A percentile compares a stretch with the other conserved stretches of the same genome.
phyloP scores from a whole-genome alignment of 352 stramenopile genomes.

The Phytophthora pinifolia region DNA sequence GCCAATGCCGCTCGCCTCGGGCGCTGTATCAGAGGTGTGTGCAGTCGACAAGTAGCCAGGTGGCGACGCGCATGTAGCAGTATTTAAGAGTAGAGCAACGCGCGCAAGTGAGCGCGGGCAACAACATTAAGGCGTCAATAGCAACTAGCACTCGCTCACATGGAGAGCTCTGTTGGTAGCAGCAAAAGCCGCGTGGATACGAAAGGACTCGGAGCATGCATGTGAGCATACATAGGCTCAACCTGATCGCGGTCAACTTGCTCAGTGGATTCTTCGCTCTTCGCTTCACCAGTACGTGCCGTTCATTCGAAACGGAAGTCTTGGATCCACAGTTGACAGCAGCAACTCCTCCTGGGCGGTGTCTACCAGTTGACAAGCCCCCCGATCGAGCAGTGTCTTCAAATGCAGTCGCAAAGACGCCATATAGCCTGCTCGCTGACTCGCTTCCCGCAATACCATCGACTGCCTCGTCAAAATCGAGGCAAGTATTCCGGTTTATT shows the following conservation, averaged over 20 bases:
- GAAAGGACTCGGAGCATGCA: no score
- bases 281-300: constrained; percentile 32
- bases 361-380: constrained; percentile 22
- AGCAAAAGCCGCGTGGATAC: no score
- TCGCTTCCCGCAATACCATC: constrained; percentile 21
- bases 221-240: no score
- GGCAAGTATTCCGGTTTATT: neutral
- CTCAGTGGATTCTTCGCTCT: constrained; percentile 26
- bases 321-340: constrained; percentile 23
- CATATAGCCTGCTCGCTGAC: constrained; percentile 28
- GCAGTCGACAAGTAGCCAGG: constrained; percentile 37
- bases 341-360: constrained; percentile 21
- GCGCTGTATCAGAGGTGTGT: constrained; percentile 38
- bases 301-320: constrained; percentile 34
- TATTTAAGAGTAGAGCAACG: constrained; percentile 31
- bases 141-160: neutral
- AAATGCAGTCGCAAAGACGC: constrained; percentile 33
- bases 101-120: constrained; percentile 1
- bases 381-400: constrained; percentile 28
- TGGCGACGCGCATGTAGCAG: no score
- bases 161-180: no score
- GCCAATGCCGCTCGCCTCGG: constrained; percentile 31
- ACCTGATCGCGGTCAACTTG: constrained; percentile 26
- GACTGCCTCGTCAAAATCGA: constrained; percentile 26
- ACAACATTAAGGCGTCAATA: constrained; percentile 23